phyloP scores from a whole-genome alignment of 305 asterid species.

The Fraxinus paxiana region DNA sequence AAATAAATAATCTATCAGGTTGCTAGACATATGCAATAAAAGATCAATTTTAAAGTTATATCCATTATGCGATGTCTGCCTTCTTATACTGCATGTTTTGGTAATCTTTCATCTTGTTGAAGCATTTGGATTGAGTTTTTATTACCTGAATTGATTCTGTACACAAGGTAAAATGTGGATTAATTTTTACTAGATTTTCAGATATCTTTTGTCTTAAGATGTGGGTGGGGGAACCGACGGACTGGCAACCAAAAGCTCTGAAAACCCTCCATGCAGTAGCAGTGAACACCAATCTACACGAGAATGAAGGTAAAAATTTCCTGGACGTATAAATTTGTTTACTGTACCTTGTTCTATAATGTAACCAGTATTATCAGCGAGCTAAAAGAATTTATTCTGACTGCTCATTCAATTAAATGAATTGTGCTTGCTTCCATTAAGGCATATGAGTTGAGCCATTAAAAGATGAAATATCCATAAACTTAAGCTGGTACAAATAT shows the following conservation, averaged over 20 bases:
- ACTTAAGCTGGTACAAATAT: not conserved
- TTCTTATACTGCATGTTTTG: not conserved
- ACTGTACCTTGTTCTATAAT: not conserved
- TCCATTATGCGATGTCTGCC: not conserved
- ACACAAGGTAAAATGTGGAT: not conserved
- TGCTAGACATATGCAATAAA: not conserved
- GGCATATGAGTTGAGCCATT: not conserved
- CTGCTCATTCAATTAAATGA: not conserved
- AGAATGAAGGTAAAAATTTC: conserved; percentile 64
- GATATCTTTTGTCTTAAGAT: conserved; percentile 66
- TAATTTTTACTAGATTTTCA: conserved; percentile 30
- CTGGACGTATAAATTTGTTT: not conserved
- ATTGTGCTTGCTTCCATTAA: not conserved
- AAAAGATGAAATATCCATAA: not conserved
- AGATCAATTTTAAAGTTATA: not conserved
- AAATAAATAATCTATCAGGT: not conserved
- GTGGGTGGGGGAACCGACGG: conserved; percentile 70
- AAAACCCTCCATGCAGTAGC: conserved; percentile 75
- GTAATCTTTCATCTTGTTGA: not conserved
- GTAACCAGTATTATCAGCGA: not conserved
- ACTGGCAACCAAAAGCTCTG: conserved; percentile 89
- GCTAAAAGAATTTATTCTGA: not conserved
- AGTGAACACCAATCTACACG: conserved; percentile 77
- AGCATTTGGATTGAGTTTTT: not conserved
- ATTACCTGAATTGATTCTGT: not conserved